Conservation (phyloP, 1,139 yeast genomes). For the Lodderomyces metapsilosis region DNA sequence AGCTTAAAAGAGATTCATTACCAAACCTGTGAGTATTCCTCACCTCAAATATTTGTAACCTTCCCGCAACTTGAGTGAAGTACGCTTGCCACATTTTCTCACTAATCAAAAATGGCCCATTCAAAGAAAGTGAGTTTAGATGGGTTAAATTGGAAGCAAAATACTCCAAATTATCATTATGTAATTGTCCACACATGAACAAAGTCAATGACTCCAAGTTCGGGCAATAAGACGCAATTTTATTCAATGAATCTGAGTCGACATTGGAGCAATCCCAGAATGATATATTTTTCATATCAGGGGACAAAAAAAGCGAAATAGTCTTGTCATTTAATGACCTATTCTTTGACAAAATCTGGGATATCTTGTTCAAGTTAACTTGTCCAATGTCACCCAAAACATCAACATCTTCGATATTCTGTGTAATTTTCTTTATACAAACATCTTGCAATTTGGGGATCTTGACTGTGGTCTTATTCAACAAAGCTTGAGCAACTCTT, state of each 20-base stretch:
- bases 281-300: slow-evolving; percentile 55
- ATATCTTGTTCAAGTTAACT: slow-evolving; percentile 60
- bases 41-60: slow-evolving; percentile 50
- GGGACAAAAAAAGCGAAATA: slow-evolving; percentile 66
- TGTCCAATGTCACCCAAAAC: slow-evolving; percentile 78
- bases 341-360: slow-evolving; percentile 76
- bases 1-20: slow-evolving; percentile 58
- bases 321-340: slow-evolving; percentile 75
- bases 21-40: slow-evolving; percentile 83
- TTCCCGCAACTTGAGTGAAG: slow-evolving; percentile 46
- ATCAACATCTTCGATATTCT: slow-evolving; percentile 74
- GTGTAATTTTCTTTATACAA: slow-evolving; percentile 69
- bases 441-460: slow-evolving; percentile 78
- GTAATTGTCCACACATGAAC: slow-evolving; percentile 91
- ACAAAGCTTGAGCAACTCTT: slow-evolving; percentile 77
- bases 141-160: slow-evolving; percentile 56
- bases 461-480: slow-evolving; percentile 63
- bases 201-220: slow-evolving; percentile 62
- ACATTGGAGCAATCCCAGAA: slow-evolving; percentile 94
- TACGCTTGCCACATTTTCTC: slow-evolving; percentile 74
- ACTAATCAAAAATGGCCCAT: slow-evolving; percentile 86
- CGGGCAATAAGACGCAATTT: slow-evolving; percentile 81
- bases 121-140: slow-evolving; percentile 55
- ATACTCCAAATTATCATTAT: slow-evolving; percentile 69
- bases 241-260: slow-evolving; percentile 59